Percentiles rank a stretch among this genome's conserved stretches.
phyloP scores from a whole-genome alignment of 1,284 basidiomycete species.

The Thelephora terrestris region DNA sequence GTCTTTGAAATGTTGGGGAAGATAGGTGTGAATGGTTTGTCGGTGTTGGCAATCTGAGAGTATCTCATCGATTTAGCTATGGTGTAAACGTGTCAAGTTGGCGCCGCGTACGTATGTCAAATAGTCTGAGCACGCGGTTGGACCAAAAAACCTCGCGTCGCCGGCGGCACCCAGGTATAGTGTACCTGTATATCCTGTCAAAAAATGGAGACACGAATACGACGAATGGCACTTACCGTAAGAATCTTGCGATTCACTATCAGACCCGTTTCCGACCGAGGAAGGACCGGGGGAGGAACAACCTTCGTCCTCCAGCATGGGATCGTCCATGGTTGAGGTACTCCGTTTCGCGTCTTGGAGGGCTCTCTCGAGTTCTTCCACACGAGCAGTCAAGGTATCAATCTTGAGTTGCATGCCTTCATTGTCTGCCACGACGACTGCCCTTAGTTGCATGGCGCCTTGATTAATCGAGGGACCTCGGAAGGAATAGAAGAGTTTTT shows the following conservation, averaged over 20 bases:
- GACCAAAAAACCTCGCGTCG: conserved; percentile 47
- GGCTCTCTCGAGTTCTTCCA: conserved; percentile 36
- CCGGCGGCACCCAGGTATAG: conserved; percentile 45
- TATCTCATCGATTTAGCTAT: background rate
- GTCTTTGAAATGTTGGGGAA: conserved; percentile 15
- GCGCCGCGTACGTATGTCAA: conserved; percentile 34
- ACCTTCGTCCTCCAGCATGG: conserved; percentile 6
- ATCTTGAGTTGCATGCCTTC: conserved; percentile 44
- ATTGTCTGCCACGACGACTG: background rate
- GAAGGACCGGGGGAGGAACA: background rate
- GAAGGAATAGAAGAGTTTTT: no score
- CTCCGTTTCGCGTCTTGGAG: conserved; percentile 37
- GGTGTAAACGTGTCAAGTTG: background rate
- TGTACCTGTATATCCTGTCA: conserved; percentile 34
- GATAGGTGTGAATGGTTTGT: background rate
- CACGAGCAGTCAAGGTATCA: conserved; percentile 45
- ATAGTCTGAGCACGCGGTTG: conserved; percentile 55
- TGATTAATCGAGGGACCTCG: no score
- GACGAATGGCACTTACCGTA: background rate
- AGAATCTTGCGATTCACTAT: no score
- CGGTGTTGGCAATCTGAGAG: background rate
- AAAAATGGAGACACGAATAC: background rate
- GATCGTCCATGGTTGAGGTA: conserved; percentile 31
- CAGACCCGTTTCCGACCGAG: no score
- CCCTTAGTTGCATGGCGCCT: background rate